Conservation (phyloP, 2,329 filamentous ascomycete species). For the Arthrobotrys iridis region DNA sequence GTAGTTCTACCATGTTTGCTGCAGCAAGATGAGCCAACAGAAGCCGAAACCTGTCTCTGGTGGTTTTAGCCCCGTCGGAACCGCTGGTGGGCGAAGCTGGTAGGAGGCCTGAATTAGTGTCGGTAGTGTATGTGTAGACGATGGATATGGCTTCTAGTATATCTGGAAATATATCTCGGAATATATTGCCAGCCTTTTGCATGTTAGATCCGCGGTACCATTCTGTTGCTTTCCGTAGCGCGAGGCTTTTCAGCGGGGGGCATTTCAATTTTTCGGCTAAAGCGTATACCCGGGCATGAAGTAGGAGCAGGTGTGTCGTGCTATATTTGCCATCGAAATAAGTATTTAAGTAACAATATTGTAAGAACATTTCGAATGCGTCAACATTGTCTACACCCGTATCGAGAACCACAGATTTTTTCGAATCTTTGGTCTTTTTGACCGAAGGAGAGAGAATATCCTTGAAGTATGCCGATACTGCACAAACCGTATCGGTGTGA, state of each 20-base stretch:
- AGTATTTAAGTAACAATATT: slow-evolving; percentile 28
- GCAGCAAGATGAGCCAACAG: slow-evolving; percentile 19
- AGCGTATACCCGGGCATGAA: slow-evolving; percentile 26
- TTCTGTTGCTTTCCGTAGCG: slow-evolving; percentile 2
- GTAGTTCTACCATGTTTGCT: slow-evolving; percentile 4
- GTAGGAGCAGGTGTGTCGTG: neutral
- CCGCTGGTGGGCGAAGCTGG: neutral
- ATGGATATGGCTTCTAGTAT: neutral
- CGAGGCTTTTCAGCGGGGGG: neutral
- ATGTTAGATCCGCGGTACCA: slow-evolving; percentile 9
- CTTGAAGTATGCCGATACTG: slow-evolving; percentile 7
- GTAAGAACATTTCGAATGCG: slow-evolving; percentile 21
- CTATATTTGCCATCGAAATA: neutral
- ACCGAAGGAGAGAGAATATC: slow-evolving; percentile 6
- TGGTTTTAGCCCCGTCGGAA: neutral
- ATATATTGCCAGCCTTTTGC: neutral
- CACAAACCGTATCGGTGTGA: slow-evolving; percentile 12
- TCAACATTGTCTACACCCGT: neutral
- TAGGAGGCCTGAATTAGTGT: neutral
- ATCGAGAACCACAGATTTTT: neutral
- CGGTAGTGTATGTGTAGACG: slow-evolving; percentile 18
- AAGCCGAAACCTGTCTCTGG: slow-evolving; percentile 11
- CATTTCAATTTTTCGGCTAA: slow-evolving; percentile 13
- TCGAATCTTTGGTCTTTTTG: neutral
- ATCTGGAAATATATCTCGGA: neutral